phyloP scores from a whole-genome alignment of 352 stramenopile genomes.

The Phytophthora capsici region DNA sequence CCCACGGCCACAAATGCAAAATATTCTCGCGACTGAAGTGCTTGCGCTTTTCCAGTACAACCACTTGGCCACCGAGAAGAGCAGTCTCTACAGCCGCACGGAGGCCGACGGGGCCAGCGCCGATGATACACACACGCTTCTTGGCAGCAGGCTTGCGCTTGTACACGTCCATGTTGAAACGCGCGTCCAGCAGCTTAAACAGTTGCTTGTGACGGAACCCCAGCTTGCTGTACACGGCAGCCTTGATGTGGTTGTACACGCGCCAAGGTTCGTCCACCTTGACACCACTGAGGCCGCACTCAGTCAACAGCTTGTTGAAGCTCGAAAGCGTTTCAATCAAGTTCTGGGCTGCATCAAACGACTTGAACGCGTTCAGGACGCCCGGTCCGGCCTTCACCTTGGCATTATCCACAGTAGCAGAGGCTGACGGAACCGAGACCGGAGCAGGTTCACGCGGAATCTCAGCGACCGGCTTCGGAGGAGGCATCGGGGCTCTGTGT shows the following conservation, averaged over 20 bases:
- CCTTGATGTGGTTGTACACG: constrained; percentile 77
- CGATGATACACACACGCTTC: constrained; percentile 80
- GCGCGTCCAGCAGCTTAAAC: constrained; percentile 73
- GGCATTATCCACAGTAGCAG: constrained; percentile 43
- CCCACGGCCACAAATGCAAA: constrained; percentile 84
- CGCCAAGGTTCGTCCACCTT: constrained; percentile 57
- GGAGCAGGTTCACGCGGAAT: constrained; percentile 28
- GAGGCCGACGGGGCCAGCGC: constrained; percentile 76
- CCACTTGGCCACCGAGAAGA: constrained; percentile 72
- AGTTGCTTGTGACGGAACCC: constrained; percentile 80
- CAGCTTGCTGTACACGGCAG: constrained; percentile 59
- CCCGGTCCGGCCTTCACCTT: constrained; percentile 45
- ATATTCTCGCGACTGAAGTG: constrained; percentile 87
- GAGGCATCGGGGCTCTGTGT: constrained; percentile 12
- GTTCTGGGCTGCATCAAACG: constrained; percentile 72
- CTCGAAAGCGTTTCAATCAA: constrained; percentile 57
- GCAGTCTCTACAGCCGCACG: constrained; percentile 77
- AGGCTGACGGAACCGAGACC: constrained; percentile 20
- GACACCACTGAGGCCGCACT: constrained; percentile 61
- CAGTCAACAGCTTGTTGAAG: constrained; percentile 61
- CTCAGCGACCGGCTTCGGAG: constrained; percentile 22
- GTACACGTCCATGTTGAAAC: constrained; percentile 61
- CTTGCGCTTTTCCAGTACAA: constrained; percentile 85
- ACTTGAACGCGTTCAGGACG: constrained; percentile 65
- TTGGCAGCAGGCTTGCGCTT: constrained; percentile 60